phyloP scores from a whole-genome alignment of 345 rosid species.

The Syzygium aromaticum region DNA sequence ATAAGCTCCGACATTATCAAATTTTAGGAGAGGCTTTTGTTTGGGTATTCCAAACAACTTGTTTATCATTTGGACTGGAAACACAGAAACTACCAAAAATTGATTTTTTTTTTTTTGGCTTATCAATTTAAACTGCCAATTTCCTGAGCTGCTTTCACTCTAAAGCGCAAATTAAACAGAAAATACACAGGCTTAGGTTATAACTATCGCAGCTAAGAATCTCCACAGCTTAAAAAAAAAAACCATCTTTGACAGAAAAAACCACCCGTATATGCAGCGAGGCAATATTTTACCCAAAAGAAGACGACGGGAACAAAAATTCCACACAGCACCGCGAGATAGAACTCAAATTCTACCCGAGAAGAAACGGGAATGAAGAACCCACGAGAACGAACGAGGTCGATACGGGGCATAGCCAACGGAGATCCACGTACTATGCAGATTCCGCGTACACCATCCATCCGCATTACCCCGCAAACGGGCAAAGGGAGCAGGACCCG shows the following conservation, averaged over 20 bases:
- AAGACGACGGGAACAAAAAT: not conserved
- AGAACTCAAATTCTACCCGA: not conserved
- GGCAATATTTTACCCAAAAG: not conserved
- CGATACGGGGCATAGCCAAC: not conserved
- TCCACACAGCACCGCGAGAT: not conserved
- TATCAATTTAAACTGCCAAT: not conserved
- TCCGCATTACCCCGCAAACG: not conserved
- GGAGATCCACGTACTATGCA: not conserved
- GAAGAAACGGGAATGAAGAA: not conserved
- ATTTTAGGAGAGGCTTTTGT: not conserved
- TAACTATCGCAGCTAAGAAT: not conserved
- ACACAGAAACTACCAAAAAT: not conserved
- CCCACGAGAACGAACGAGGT: not conserved
- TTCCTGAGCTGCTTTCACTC: not conserved
- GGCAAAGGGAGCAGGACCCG: not conserved
- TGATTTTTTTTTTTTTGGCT: not conserved
- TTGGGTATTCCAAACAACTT: not conserved
- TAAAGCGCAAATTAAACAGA: not conserved
- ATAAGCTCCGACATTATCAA: not conserved
- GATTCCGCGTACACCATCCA: not conserved
- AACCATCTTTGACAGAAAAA: not conserved
- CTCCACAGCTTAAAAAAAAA: not conserved
- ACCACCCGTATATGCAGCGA: not conserved
- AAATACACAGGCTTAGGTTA: not conserved
- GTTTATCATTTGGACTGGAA: not conserved